A percentile compares a stretch with the other conserved stretches of the same genome.
phyloP scores from a whole-genome alignment of 1,284 basidiomycete species.

The Tetrapyrgos nigripes region DNA sequence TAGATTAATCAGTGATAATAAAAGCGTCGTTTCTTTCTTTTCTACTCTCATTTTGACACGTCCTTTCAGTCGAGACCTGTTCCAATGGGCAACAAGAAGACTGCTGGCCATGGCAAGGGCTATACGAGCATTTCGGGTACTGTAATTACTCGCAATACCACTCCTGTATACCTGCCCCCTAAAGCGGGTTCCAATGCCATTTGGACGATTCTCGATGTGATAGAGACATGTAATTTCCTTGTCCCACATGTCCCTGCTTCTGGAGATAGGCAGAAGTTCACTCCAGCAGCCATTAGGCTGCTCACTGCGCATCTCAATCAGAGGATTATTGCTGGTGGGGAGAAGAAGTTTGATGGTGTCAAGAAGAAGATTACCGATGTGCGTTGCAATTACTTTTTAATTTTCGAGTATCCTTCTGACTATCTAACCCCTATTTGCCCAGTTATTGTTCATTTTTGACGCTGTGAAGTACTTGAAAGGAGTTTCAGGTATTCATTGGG shows the following conservation, averaged over 20 bases:
- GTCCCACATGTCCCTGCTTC: background rate
- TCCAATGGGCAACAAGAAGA: no score
- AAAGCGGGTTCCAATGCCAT: background rate
- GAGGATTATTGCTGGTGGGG: background rate
- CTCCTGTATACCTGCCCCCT: no score
- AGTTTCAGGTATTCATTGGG: conserved; percentile 6
- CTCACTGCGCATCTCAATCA: background rate
- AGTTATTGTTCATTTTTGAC: background rate
- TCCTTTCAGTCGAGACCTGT: no score
- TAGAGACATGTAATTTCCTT: background rate
- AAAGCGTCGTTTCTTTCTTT: no score
- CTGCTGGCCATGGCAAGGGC: no score
- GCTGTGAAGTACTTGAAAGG: conserved; percentile 3
- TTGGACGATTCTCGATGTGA: background rate
- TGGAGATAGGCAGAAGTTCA: conserved; percentile 3
- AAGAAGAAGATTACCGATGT: background rate
- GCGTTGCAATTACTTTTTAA: background rate
- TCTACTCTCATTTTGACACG: no score
- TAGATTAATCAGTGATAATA: no score
- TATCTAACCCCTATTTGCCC: no score
- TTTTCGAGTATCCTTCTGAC: background rate
- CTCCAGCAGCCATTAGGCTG: background rate
- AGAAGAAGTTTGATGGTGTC: background rate
- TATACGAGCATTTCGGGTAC: no score
- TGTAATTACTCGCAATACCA: no score